These are phyloP conservation scores for Pythium folliculosum DNA, from an alignment of 352 stramenopile species.

Conservation along the genomic window DNA sequence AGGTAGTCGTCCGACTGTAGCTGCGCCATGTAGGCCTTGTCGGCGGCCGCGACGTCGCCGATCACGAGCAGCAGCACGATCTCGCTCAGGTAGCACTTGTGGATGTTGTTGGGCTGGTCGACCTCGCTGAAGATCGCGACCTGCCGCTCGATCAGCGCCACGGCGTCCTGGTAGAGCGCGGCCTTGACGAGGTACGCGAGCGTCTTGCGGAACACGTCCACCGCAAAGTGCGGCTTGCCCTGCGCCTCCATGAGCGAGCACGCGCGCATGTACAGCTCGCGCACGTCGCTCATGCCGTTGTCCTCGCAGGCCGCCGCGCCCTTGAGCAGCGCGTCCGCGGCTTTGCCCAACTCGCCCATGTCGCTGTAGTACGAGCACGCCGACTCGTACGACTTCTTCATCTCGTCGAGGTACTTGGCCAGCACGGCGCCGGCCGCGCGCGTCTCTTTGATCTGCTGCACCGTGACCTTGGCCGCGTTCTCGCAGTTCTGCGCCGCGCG, in stretches of 20 bases:
- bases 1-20: constrained; percentile 79
- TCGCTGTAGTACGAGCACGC: constrained; percentile 72
- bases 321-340: constrained; percentile 75
- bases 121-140: constrained; percentile 61
- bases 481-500: constrained; percentile 74
- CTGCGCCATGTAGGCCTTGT: constrained; percentile 74
- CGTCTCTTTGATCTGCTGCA: constrained; percentile 72
- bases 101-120: constrained; percentile 64
- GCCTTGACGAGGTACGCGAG: constrained; percentile 70
- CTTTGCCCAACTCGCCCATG: constrained; percentile 84
- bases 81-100: constrained; percentile 77
- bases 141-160: constrained; percentile 55
- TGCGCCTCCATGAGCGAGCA: constrained; percentile 79
- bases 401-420: constrained; percentile 43
- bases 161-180: constrained; percentile 43
- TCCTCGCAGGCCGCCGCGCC: constrained; percentile 53
- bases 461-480: constrained; percentile 67
- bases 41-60: constrained; percentile 70
- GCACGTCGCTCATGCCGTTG: constrained; percentile 46
- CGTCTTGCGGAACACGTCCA: constrained; percentile 82
- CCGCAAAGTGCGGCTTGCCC: constrained; percentile 80
- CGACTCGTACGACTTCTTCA: constrained; percentile 58
- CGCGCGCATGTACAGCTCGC: constrained; percentile 60
- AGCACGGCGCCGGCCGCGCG: constrained; percentile 32
- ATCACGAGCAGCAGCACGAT: constrained; percentile 58